Conservation (phyloP, 2,329 filamentous ascomycete genomes). For the Aschersonia sp. region DNA sequence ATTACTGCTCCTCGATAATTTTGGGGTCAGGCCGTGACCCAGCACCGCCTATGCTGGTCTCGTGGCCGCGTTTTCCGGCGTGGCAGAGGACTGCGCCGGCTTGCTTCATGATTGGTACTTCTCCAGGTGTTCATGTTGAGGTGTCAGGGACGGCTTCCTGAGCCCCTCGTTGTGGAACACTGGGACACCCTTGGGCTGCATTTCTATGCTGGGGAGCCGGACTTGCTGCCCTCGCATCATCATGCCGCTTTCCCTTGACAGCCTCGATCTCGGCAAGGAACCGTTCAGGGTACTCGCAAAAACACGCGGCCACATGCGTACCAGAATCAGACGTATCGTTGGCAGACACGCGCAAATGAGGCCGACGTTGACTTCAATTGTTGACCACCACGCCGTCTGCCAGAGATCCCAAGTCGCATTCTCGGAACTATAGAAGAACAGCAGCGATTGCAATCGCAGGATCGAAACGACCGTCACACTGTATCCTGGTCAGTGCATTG, state of each 20-base stretch:
- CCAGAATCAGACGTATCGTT: background rate
- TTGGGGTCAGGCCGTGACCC: too few species aligned
- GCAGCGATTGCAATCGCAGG: slow-evolving; percentile 3
- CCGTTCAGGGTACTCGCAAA: slow-evolving; percentile 1
- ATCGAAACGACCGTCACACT: slow-evolving; percentile 5
- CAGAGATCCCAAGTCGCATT: slow-evolving; percentile 5
- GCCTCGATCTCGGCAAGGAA: background rate
- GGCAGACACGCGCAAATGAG: slow-evolving; percentile 4
- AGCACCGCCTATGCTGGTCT: too few species aligned
- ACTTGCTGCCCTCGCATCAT: background rate
- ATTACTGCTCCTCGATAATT: too few species aligned
- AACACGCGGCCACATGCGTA: slow-evolving; percentile 1
- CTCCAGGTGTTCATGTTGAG: too few species aligned
- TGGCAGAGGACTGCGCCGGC: too few species aligned
- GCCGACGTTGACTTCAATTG: slow-evolving; percentile 5
- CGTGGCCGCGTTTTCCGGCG: too few species aligned
- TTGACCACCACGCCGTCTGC: slow-evolving; percentile 4
- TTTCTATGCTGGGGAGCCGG: background rate
- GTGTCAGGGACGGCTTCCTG: too few species aligned
- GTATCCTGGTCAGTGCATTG: background rate
- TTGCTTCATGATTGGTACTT: too few species aligned
- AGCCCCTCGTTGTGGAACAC: too few species aligned
- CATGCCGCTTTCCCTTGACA: background rate
- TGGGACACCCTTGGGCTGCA: background rate
- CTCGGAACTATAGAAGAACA: slow-evolving; percentile 1